Base-by-base conservation (phyloP, 73 alveolate species). In the Durusdinium trenchii region DNA sequence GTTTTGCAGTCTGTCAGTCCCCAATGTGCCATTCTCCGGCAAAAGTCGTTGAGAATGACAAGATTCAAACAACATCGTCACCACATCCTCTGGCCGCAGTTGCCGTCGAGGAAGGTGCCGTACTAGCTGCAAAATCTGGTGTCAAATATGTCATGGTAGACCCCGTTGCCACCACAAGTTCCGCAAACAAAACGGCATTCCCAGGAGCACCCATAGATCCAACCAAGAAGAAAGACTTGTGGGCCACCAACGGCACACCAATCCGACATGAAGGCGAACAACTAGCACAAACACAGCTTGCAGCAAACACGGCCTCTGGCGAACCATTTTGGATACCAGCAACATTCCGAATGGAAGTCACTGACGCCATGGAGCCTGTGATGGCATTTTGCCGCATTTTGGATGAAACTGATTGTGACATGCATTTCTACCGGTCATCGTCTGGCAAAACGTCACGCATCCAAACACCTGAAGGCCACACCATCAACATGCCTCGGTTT, bases 221-320 rank as follows among this genome's bases (percentile, higher is more conserved):
- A 10, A 5, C 94, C 28, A 32, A 43, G 57, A 38, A 26, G 57
- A 84, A 84, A 30, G 57, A 84, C 40, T 26, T 84, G 54, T 84
- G 94, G 94, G 94, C 94, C 94, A 84, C 52, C 52, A 84, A 84
- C 78, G 94, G 78, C 52, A 48, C 94, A 0, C 94, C 62, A 82
- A 84, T 84, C 47, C 94, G n/a, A 26, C 94, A 84, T 30, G 47
- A 84, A 52, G 75, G 94, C 38, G 79, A 84, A 52, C 94, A 35
- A 18, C 6, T 61, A 2, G 94, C 94, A 3, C 47, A 38, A 1
- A 84, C 94, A 36, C 42, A 48, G 45, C 3, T 32, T 42, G 54
- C 94, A 4, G 78, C 76, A 50, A 82, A 20, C 46, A 20, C 12
- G 20, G 12, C 38, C 78, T 7, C 10, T 23, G 78, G 78, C 18